Evolutionary conservation across 768 basidiomycete species (phyloP).

Genomic region (Baorangia bicolor): DNA sequence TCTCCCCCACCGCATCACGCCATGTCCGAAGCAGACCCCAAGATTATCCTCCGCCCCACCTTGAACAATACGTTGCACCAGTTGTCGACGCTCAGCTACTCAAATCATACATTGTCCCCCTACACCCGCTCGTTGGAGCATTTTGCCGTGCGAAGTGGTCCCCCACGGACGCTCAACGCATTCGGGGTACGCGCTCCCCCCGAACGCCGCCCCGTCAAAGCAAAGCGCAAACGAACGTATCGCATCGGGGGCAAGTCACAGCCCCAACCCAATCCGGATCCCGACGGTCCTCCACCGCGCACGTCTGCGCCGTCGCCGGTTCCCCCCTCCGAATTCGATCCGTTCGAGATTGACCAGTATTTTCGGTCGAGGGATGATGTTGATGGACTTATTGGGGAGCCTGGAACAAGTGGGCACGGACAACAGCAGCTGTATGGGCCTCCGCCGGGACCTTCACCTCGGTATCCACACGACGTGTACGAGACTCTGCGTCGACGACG

Average conservation of each 20-base stretch:
- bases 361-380: constrained; percentile 46
- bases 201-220: constrained; percentile 63
- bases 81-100: constrained; percentile 79
- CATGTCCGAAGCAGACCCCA: constrained; percentile 43
- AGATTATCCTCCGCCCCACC: constrained; percentile 62
- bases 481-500: constrained; percentile 13
- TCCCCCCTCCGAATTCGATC: constrained; percentile 59
- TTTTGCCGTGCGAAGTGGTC: constrained; percentile 89
- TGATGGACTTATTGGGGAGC: background rate
- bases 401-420: background rate
- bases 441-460: background rate
- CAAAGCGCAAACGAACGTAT: constrained; percentile 72
- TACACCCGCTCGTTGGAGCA: constrained; percentile 90
- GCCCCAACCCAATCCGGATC: background rate
- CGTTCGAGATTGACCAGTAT: constrained; percentile 72
- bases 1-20: constrained; percentile 36
- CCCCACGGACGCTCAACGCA: constrained; percentile 49
- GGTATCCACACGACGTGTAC: constrained; percentile 4
- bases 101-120: constrained; percentile 92
- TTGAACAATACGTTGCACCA: constrained; percentile 81
- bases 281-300: constrained; percentile 5
- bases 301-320: constrained; percentile 33
- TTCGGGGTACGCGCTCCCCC: constrained; percentile 34
- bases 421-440: background rate
- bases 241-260: constrained; percentile 44